A percentile compares a stretch with the other conserved stretches of the same genome.
phyloP scores from a whole-genome alignment of 768 basidiomycete species.

The Hemileccinum impolitum region DNA sequence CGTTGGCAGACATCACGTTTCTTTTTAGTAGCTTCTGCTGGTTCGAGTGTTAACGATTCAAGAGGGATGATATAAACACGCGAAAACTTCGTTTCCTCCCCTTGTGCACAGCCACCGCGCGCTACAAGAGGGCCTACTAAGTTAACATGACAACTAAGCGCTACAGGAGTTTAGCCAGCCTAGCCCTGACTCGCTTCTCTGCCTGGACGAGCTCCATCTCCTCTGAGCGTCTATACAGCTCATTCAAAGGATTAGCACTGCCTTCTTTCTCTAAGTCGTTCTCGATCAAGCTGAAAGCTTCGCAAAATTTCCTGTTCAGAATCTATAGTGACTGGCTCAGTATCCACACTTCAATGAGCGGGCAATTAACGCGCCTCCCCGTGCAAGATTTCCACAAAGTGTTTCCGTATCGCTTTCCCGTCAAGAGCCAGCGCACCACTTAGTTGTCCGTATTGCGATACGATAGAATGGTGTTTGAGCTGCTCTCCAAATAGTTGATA shows the following conservation, averaged over 20 bases:
- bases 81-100: constrained; percentile 33
- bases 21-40: constrained; percentile 6
- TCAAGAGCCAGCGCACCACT: constrained; percentile 55
- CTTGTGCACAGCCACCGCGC: constrained; percentile 23
- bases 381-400: constrained; percentile 57
- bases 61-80: constrained; percentile 26
- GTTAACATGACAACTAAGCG: neutral
- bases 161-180: constrained; percentile 42
- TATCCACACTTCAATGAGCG: neutral
- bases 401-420: constrained; percentile 44
- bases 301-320: constrained; percentile 56
- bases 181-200: constrained; percentile 54
- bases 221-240: constrained; percentile 48
- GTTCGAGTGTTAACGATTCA: constrained; percentile 10
- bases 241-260: constrained; percentile 50
- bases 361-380: constrained; percentile 42
- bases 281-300: constrained; percentile 54
- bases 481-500: constrained; percentile 20
- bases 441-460: constrained; percentile 62
- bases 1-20: constrained; percentile 43
- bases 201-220: constrained; percentile 54
- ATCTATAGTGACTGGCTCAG: constrained; percentile 34
- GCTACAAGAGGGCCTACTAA: too few relatives aligned
- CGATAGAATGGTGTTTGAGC: constrained; percentile 59
- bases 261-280: constrained; percentile 56